Conservation (phyloP, 1,284 basidiomycete genomes). For the Phylloporus gajari region DNA sequence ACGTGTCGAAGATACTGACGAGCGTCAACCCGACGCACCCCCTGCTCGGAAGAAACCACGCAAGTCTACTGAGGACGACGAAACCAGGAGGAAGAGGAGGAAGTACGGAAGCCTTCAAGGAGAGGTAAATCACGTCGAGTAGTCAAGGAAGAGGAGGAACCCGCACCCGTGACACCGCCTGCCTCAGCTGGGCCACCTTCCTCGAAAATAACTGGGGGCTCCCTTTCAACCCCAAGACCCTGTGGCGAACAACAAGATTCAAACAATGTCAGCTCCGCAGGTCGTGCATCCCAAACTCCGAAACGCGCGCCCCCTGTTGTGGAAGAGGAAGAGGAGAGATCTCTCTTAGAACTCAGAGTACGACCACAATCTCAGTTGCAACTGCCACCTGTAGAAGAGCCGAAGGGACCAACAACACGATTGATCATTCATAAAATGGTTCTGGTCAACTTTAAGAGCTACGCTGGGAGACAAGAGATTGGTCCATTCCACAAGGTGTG, state of each 20-base stretch:
- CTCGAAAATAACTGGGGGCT: conserved; percentile 21
- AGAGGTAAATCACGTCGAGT: conserved; percentile 29
- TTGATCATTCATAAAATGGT: conserved; percentile 97
- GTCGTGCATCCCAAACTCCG: conserved; percentile 18
- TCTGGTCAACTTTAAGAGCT: conserved; percentile 97
- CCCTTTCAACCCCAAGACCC: conserved; percentile 14
- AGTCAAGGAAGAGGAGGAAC: conserved; percentile 33
- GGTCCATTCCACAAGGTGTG: no score
- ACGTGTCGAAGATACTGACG: conserved; percentile 42
- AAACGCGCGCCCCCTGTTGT: conserved; percentile 23
- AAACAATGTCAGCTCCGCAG: conserved; percentile 19
- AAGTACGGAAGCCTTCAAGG: conserved; percentile 30
- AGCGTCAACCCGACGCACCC: conserved; percentile 38
- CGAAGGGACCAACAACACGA: conserved; percentile 77
- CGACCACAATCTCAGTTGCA: conserved; percentile 55
- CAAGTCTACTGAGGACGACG: conserved; percentile 42
- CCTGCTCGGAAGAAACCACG: conserved; percentile 42
- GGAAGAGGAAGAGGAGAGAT: conserved; percentile 51
- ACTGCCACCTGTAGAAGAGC: conserved; percentile 60
- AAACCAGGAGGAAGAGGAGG: conserved; percentile 30
- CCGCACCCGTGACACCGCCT: conserved; percentile 22
- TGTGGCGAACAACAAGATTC: conserved; percentile 23
- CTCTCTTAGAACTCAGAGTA: conserved; percentile 52
- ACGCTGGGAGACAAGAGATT: conserved; percentile 78
- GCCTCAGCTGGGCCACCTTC: conserved; percentile 32